phyloP scores from a whole-genome alignment of 345 rosid species.

The Eucalyptus erythrocorys region DNA sequence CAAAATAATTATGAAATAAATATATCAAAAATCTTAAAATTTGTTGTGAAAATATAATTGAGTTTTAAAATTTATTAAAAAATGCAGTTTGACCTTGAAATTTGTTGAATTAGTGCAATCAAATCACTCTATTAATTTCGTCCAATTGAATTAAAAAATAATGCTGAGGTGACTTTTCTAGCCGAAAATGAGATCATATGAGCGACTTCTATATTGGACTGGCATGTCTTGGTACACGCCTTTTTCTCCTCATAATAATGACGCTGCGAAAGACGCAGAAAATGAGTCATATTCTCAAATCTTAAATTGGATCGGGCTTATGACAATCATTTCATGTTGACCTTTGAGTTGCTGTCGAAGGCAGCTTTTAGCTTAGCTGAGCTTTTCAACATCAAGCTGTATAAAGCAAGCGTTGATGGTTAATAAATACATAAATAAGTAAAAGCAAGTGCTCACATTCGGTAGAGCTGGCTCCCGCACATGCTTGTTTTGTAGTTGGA shows the following conservation, averaged over 20 bases:
- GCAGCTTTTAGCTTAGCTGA: background rate
- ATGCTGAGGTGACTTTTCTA: background rate
- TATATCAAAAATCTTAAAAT: rapidly evolving
- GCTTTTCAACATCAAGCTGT: background rate
- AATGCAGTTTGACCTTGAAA: background rate
- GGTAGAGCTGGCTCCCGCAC: background rate
- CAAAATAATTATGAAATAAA: background rate
- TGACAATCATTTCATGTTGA: background rate
- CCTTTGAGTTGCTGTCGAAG: background rate
- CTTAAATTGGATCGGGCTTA: background rate
- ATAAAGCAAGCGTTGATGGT: background rate
- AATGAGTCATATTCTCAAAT: background rate
- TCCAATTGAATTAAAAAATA: background rate
- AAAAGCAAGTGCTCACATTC: background rate
- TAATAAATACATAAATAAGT: background rate
- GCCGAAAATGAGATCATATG: background rate
- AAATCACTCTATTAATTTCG: background rate
- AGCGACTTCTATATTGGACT: background rate
- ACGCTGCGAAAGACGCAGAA: background rate
- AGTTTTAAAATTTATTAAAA: background rate
- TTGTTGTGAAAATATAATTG: rapidly evolving
- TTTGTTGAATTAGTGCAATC: background rate
- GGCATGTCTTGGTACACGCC: background rate
- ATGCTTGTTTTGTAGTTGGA: background rate
- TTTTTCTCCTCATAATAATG: background rate